These are phyloP conservation scores for Recurvomyces mirabilis DNA, from an alignment of 495 filamentous ascomycete species.

Conservation along the genomic window DNA sequence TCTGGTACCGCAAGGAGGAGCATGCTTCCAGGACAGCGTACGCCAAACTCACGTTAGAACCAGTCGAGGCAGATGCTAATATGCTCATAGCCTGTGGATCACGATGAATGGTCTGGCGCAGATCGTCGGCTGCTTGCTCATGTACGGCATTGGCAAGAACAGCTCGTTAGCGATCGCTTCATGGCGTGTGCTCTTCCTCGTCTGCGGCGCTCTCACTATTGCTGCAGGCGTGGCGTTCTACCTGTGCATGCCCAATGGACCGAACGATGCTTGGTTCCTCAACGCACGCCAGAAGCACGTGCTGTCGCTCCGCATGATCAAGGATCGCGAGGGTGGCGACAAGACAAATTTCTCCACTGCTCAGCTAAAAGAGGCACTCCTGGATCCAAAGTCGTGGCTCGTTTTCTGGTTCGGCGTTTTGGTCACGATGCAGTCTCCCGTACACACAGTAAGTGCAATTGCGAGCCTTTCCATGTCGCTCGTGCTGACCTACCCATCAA, in stretches of 20 bases:
- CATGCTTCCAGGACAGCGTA: no score
- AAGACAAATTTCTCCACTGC: background rate
- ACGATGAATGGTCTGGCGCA: background rate
- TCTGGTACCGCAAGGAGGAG: background rate
- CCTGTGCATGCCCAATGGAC: slow-evolving; percentile 54
- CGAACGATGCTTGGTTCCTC: slow-evolving; percentile 58
- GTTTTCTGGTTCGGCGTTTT: background rate
- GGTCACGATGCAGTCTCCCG: background rate
- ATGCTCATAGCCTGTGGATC: no score
- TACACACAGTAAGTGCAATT: no score
- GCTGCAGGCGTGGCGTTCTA: background rate
- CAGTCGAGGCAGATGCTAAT: no score
- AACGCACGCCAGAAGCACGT: slow-evolving; percentile 24
- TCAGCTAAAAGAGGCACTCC: background rate
- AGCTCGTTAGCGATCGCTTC: background rate
- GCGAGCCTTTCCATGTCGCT: no score
- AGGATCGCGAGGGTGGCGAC: background rate
- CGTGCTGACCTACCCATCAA: no score
- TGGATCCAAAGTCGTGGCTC: background rate
- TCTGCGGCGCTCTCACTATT: background rate
- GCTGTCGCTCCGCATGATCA: background rate
- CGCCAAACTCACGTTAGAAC: no score
- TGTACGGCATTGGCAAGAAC: background rate
- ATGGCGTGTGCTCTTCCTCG: background rate
- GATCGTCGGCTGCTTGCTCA: background rate